A percentile compares a stretch with the other conserved stretches of the same genome.
Conservation (phyloP, 1,284 basidiomycete species). For the Golubevia sp. region DNA sequence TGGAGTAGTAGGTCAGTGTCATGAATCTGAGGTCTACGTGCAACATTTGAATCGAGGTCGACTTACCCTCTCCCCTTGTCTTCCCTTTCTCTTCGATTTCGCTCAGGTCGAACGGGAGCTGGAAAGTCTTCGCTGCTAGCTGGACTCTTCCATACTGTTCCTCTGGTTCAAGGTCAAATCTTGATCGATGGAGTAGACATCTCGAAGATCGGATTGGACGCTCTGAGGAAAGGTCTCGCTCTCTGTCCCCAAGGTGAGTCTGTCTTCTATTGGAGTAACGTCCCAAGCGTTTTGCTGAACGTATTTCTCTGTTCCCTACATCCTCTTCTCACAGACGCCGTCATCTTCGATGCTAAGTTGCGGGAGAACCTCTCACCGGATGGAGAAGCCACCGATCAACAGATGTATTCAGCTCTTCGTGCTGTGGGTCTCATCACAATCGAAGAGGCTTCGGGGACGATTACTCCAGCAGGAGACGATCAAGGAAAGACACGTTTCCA, state of each 20-base stretch:
- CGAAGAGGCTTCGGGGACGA: too few species aligned
- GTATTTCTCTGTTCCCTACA: too few species aligned
- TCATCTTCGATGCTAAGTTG: not conserved
- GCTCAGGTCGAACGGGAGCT: conserved; percentile 13
- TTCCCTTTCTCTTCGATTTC: conserved; percentile 38
- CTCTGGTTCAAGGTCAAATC: conserved; percentile 15
- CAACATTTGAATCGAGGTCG: too few species aligned
- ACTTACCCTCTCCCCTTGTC: too few species aligned
- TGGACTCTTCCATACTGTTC: conserved; percentile 19
- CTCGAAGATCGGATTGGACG: conserved; percentile 7
- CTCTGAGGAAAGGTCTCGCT: not conserved
- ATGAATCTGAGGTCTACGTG: too few species aligned
- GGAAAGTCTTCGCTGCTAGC: conserved; percentile 25
- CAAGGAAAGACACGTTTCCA: not conserved
- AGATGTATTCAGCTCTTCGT: not conserved
- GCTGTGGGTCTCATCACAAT: not conserved
- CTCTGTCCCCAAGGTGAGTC: conserved; percentile 1
- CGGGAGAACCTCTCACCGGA: not conserved
- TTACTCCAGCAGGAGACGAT: too few species aligned
- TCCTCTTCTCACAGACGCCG: not conserved
- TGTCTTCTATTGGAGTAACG: not conserved
- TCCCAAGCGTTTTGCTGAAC: not conserved
- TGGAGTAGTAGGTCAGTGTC: conserved; percentile 20
- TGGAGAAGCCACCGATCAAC: not conserved
- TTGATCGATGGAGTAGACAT: conserved; percentile 27